These are phyloP conservation scores for Blastobotrys illinoisensis DNA, from an alignment of 1,139 yeast genomes.

Conservation along the genomic window DNA sequence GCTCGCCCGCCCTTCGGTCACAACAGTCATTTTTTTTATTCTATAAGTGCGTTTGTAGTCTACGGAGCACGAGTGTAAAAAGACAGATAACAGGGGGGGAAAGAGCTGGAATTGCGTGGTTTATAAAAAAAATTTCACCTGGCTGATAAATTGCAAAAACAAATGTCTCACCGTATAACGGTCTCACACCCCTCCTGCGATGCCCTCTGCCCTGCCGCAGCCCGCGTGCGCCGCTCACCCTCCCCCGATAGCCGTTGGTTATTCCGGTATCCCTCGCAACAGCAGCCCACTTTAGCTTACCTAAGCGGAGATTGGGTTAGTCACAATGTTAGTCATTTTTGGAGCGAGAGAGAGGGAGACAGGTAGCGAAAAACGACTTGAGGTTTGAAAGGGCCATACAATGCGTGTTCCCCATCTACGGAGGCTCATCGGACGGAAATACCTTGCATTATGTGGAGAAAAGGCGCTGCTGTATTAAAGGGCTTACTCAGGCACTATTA, in stretches of 20 bases:
- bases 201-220: neutral
- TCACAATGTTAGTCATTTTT: neutral
- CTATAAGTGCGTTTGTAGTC: too few relatives aligned
- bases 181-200: neutral
- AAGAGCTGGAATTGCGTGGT: neutral
- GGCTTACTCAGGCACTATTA: neutral
- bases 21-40: constrained; percentile 1
- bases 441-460: neutral
- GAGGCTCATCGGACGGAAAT: neutral
- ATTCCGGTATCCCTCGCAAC: neutral
- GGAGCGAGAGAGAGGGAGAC: neutral
- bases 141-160: neutral
- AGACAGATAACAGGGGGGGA: neutral
- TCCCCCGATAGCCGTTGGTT: neutral
- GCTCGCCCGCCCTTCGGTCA: constrained; percentile 14
- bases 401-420: neutral
- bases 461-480: neutral
- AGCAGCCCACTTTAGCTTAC: neutral
- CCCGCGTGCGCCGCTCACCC: neutral
- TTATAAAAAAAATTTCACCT: neutral
- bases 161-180: neutral
- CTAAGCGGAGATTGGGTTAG: neutral
- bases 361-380: too few relatives aligned
- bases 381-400: too few relatives aligned
- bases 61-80: neutral